Evolutionary conservation across 345 rosid genomes (phyloP).

Genomic region (Cochlearia excelsa): DNA sequence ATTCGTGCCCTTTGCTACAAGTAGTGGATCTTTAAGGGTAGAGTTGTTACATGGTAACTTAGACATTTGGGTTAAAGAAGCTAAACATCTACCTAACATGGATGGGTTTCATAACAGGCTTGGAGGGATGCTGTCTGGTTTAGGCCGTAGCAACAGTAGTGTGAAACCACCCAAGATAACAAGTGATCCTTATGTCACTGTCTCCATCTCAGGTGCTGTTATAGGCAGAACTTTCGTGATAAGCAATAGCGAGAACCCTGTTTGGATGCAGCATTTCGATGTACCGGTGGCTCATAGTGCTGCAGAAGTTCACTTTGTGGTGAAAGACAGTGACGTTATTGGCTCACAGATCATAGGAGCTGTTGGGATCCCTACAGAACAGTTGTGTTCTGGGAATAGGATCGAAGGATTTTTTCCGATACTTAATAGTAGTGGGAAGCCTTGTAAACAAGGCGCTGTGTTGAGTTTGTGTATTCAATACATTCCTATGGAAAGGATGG

Average conservation of each 20-base stretch:
- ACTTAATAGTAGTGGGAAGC: slow-evolving; percentile 55
- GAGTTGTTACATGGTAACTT: slow-evolving; percentile 73
- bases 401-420: slow-evolving; percentile 75
- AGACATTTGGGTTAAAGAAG: slow-evolving; percentile 81
- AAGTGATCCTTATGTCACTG: slow-evolving; percentile 83
- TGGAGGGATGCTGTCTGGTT: slow-evolving; percentile 56
- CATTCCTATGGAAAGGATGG: slow-evolving; percentile 50
- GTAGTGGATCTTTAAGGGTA: slow-evolving; percentile 49
- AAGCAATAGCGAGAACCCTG: slow-evolving; percentile 66
- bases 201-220: slow-evolving; percentile 69
- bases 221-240: slow-evolving; percentile 83
- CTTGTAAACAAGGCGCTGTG: slow-evolving; percentile 68
- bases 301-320: slow-evolving; percentile 71
- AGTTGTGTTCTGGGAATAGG: slow-evolving; percentile 41
- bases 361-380: slow-evolving; percentile 69
- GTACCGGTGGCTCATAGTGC: slow-evolving; percentile 82
- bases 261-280: slow-evolving; percentile 80
- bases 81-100: slow-evolving; percentile 85
- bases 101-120: slow-evolving; percentile 71
- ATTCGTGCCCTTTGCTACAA: slow-evolving; percentile 52
- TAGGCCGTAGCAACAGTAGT: slow-evolving; percentile 41
- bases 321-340: slow-evolving; percentile 72
- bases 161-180: slow-evolving; percentile 58
- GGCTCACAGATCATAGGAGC: slow-evolving; percentile 86
- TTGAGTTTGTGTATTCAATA: slow-evolving; percentile 67